Conservation (phyloP, 768 basidiomycete species). For the Boletus edulis region DNA sequence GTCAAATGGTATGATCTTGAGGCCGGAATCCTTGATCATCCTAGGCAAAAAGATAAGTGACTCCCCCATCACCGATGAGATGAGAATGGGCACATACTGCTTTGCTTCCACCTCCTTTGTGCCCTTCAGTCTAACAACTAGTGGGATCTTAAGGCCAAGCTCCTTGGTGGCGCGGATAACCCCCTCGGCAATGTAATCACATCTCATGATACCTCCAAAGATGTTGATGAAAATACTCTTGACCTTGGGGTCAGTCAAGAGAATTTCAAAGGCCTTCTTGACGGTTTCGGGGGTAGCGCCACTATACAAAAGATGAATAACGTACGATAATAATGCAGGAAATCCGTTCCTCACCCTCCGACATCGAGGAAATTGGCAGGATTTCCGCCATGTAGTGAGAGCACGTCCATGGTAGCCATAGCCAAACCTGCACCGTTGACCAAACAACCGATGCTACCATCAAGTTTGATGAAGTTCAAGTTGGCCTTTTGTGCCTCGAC, state of each 20-base stretch:
- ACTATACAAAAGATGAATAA: slow-evolving; percentile 37
- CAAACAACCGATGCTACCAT: slow-evolving; percentile 94
- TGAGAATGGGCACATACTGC: slow-evolving; percentile 52
- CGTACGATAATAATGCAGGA: not conserved
- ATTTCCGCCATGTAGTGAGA: slow-evolving; percentile 91
- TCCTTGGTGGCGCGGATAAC: slow-evolving; percentile 98
- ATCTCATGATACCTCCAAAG: slow-evolving; percentile 98
- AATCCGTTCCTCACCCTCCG: slow-evolving; percentile 64
- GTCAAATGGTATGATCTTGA: slow-evolving; percentile 93
- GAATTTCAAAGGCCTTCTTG: slow-evolving; percentile 98
- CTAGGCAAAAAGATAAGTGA: slow-evolving; percentile 39
- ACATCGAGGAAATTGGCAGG: slow-evolving; percentile 99
- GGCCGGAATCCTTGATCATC: slow-evolving; percentile 89
- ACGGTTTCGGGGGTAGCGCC: slow-evolving; percentile 99
- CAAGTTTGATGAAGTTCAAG: slow-evolving; percentile 98
- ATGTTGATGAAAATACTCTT: slow-evolving; percentile 99
- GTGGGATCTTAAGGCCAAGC: slow-evolving; percentile 76
- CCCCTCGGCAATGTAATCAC: slow-evolving; percentile 97
- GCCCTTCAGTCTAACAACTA: slow-evolving; percentile 94
- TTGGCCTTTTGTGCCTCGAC: slow-evolving; percentile 96
- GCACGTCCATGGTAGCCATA: slow-evolving; percentile 99
- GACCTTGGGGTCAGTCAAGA: slow-evolving; percentile 86
- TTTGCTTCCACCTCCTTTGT: slow-evolving; percentile 97
- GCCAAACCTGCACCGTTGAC: slow-evolving; percentile 99
- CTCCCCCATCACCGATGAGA: not conserved